Conservation (phyloP, 2,329 filamentous ascomycete species). For the Scedosporium aurantiacum region DNA sequence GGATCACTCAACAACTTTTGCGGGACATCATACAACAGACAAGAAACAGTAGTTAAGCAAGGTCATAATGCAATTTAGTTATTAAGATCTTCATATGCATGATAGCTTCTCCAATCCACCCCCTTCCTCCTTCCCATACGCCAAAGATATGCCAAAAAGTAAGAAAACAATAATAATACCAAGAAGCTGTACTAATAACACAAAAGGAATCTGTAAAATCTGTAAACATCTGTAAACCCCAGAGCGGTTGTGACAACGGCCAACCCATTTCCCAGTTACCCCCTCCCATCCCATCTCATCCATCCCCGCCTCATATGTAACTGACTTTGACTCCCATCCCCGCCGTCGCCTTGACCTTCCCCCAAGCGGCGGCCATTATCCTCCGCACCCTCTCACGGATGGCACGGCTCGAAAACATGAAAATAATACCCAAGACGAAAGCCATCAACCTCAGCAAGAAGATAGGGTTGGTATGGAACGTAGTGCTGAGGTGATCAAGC, state of each 20-base stretch:
- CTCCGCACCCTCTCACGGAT: constrained; percentile 64
- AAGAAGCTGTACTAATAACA: neutral
- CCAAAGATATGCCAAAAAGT: constrained; percentile 2
- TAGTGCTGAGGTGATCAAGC: constrained; percentile 37
- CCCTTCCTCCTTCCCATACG: neutral
- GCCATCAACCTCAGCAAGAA: constrained; percentile 54
- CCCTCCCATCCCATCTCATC: no score
- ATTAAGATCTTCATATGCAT: neutral
- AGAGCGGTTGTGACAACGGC: no score
- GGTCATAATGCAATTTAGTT: neutral
- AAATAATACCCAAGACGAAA: constrained; percentile 67
- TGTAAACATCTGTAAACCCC: no score
- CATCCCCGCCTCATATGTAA: constrained; percentile 56
- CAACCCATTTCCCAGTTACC: no score
- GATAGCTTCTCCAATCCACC: neutral
- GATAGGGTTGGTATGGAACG: constrained; percentile 45
- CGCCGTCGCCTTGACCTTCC: constrained; percentile 71
- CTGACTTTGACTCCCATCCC: constrained; percentile 97
- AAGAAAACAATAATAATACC: constrained; percentile 1
- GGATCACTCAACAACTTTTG: no score
- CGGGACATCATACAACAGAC: constrained; percentile 3
- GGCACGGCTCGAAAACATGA: constrained; percentile 64
- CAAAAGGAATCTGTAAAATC: neutral
- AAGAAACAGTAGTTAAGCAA: constrained; percentile 5
- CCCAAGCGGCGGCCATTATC: constrained; percentile 60